phyloP scores from a whole-genome alignment of 1,284 basidiomycete genomes.

The Peniophora sp. region DNA sequence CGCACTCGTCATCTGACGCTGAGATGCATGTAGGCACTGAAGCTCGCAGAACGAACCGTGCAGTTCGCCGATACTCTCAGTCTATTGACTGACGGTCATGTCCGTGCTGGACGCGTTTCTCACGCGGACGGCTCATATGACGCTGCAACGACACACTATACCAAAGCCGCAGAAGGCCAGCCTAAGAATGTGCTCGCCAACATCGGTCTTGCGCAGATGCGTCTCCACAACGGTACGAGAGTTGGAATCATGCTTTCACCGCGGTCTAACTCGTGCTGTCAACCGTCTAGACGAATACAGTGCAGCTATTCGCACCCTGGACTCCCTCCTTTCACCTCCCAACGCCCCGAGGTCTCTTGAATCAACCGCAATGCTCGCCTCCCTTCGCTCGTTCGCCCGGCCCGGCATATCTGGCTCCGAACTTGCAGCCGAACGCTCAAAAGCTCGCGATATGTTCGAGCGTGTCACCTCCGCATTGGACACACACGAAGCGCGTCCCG shows the following conservation, averaged over 20 bases:
- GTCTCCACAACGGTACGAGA: constrained; percentile 68
- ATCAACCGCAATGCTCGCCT: constrained; percentile 84
- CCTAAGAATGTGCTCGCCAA: constrained; percentile 72
- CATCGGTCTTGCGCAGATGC: constrained; percentile 81
- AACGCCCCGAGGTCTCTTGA: constrained; percentile 64
- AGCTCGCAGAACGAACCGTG: constrained; percentile 86
- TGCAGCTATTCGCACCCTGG: constrained; percentile 81
- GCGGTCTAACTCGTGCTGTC: constrained; percentile 1
- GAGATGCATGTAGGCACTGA: constrained; percentile 52
- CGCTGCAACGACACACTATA: constrained; percentile 70
- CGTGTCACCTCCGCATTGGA: constrained; percentile 64
- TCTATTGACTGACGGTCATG: constrained; percentile 70
- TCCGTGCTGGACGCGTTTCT: constrained; percentile 71
- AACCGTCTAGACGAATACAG: constrained; percentile 57
- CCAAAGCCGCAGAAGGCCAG: constrained; percentile 66
- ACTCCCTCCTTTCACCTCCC: constrained; percentile 65
- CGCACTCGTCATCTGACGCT: background rate
- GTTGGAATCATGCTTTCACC: background rate
- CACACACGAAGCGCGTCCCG: constrained; percentile 34
- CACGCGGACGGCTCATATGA: constrained; percentile 57
- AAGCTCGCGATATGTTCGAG: constrained; percentile 78
- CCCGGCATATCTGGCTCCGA: constrained; percentile 74
- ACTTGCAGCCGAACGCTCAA: constrained; percentile 58
- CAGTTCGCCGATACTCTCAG: constrained; percentile 87
- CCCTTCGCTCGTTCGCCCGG: constrained; percentile 72